A percentile compares a stretch with the other conserved stretches of the same genome.
These are phyloP conservation scores for Pisolithus microcarpus DNA, from an alignment of 768 basidiomycete genomes.

Conservation along the genomic window DNA sequence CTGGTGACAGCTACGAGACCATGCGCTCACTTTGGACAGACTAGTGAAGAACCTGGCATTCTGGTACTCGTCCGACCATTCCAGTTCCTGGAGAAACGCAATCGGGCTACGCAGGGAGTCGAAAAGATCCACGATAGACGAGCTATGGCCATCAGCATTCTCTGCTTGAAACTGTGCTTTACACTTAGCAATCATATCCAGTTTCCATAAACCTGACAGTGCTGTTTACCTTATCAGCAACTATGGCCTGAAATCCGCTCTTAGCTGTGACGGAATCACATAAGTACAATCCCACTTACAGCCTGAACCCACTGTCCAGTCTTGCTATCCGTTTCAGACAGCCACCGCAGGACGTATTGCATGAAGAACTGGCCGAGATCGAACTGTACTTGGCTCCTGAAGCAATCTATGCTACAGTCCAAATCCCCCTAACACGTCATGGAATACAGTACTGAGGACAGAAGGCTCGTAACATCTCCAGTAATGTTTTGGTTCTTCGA, in stretches of 20 bases:
- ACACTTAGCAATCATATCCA: not conserved
- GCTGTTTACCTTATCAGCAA: slow-evolving; percentile 66
- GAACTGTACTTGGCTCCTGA: slow-evolving; percentile 54
- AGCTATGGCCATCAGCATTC: slow-evolving; percentile 77
- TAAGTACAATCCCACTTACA: slow-evolving; percentile 42
- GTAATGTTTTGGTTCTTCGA: slow-evolving; percentile 62
- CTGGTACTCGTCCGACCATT: slow-evolving; percentile 90
- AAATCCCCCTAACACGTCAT: not conserved
- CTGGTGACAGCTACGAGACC: not conserved
- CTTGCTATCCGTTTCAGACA: slow-evolving; percentile 81
- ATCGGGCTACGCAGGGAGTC: slow-evolving; percentile 89
- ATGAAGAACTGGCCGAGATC: slow-evolving; percentile 77
- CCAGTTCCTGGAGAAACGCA: slow-evolving; percentile 77
- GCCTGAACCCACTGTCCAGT: slow-evolving; percentile 93
- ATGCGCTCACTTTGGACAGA: slow-evolving; percentile 64
- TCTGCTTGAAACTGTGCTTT: slow-evolving; percentile 65
- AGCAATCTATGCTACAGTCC: slow-evolving; percentile 2
- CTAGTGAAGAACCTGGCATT: slow-evolving; percentile 86
- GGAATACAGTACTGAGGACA: slow-evolving; percentile 58
- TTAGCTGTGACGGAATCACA: slow-evolving; percentile 4
- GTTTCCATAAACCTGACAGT: slow-evolving; percentile 2
- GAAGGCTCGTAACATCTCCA: slow-evolving; percentile 80
- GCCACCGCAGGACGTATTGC: slow-evolving; percentile 82
- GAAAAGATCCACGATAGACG: slow-evolving; percentile 96
- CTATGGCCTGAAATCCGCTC: slow-evolving; percentile 52